Evolutionary conservation across 192 early-diverging fungal species (phyloP).

Genomic region (Linnemannia zychae): DNA sequence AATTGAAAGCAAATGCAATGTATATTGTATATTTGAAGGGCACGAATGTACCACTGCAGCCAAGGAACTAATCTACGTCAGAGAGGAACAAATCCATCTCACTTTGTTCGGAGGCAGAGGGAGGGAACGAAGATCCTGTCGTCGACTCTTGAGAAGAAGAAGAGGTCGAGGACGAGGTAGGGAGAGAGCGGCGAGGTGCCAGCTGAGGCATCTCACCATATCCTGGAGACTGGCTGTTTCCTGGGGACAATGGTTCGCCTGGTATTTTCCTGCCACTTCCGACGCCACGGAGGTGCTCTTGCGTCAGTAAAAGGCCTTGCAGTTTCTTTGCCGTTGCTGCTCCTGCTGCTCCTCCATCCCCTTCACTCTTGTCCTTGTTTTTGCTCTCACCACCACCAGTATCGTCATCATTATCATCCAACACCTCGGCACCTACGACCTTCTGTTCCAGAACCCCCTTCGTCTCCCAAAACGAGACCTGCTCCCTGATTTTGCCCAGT

Average conservation of each 20-base stretch:
- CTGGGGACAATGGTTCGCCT: constrained; percentile 15
- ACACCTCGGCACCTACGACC: constrained; percentile 24
- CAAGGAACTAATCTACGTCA: not conserved
- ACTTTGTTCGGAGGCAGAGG: not conserved
- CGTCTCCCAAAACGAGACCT: constrained; percentile 46
- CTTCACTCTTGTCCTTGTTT: not conserved
- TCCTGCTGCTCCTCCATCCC: not conserved
- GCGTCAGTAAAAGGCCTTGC: not conserved
- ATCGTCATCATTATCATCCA: constrained; percentile 6
- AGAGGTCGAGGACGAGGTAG: not conserved
- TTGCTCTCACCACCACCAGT: not conserved
- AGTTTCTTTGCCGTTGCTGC: not conserved
- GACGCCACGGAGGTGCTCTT: not conserved
- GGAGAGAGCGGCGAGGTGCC: not conserved
- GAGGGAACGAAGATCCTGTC: not conserved
- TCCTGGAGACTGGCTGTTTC: not conserved
- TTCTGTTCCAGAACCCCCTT: constrained; percentile 49
- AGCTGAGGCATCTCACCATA: not conserved
- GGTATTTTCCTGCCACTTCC: not conserved
- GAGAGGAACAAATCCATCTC: not conserved
- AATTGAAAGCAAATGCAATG: not conserved
- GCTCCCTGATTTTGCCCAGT: constrained; percentile 38
- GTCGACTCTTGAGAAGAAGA: no score
- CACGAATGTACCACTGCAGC: no score
- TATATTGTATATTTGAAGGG: not conserved